Evolutionary conservation across 1,284 basidiomycete species (phyloP), one percentile per base, ranked within the genome.

Genomic region (Earliella scabrosa): DNA sequence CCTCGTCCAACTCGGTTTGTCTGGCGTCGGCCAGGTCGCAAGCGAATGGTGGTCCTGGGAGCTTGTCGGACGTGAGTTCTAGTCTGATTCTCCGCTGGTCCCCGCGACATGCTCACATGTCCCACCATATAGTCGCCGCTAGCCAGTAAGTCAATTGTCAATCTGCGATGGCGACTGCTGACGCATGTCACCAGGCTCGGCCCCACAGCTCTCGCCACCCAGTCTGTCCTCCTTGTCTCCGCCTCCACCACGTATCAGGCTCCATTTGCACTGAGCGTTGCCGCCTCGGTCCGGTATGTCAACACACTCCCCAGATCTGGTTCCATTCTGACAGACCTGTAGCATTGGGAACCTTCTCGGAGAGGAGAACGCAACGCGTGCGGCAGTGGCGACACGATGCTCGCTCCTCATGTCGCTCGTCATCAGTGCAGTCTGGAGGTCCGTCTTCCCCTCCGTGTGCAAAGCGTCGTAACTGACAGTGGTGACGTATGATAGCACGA

Each of bases 21-120:
- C 89, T 5, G 92, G 93, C 23, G 85, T 92, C 21, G 85, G 88
- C 10, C 82, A 83, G 61, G 80, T 76, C 31, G 91, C 90, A 1
- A 85, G 85, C 9, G 93, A 96, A 69, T 96, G 93, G 94, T 95
- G 93, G 92, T 87, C 88, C 34, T 95, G 93, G 93, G 93, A 95
- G 68, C 77, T 93, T 3, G 76, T 91, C 49, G 79, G 78, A 46
- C 71, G 81, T 83, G 59, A 63, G 82, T 78, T 9, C 5, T 10
- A 4, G 14, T 13, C 6, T 1, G 23, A 11, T 2, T 4, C 43
- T 14, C 3, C 6, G 48, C 11, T 16, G n/a, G n/a, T n/a, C n/a
- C n/a, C n/a, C n/a, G n/a, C n/a, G n/a, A n/a, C n/a, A n/a, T n/a
- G n/a, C n/a, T n/a, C n/a, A n/a, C n/a, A n/a, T n/a, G n/a, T n/a